Evolutionary conservation across 495 filamentous ascomycete species (phyloP).

Genomic region (Trichocladium uniseriatum): DNA sequence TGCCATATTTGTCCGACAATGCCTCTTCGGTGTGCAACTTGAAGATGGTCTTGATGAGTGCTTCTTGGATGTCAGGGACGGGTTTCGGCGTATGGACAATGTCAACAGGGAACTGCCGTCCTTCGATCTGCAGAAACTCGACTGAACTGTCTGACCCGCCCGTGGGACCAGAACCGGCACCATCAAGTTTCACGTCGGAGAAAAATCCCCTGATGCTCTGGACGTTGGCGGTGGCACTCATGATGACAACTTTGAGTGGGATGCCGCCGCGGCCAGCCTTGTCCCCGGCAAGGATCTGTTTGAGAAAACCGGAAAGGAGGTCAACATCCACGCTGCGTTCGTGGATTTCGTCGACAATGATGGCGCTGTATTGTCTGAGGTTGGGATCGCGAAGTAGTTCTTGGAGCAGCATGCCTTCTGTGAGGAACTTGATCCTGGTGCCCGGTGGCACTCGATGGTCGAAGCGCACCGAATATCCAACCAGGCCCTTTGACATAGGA

Average conservation of each 20-base stretch:
- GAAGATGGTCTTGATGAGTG: conserved; percentile 74
- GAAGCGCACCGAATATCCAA: conserved; percentile 92
- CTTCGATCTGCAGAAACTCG: conserved; percentile 65
- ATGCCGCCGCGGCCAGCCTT: conserved; percentile 55
- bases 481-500: conserved; percentile 51
- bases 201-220: conserved; percentile 71
- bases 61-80: conserved; percentile 74
- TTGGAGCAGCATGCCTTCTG: conserved; percentile 93
- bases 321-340: conserved; percentile 96
- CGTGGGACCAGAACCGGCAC: background rate
- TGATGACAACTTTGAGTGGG: conserved; percentile 80
- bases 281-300: conserved; percentile 54
- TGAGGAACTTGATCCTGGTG: conserved; percentile 84
- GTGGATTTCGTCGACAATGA: conserved; percentile 95
- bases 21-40: conserved; percentile 82
- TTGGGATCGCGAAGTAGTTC: conserved; percentile 83
- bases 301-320: conserved; percentile 77
- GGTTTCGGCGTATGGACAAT: conserved; percentile 67
- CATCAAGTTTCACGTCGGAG: conserved; percentile 18
- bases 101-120: conserved; percentile 80
- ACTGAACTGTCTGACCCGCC: conserved; percentile 13
- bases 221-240: conserved; percentile 94
- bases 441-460: conserved; percentile 65
- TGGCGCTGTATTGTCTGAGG: conserved; percentile 73
- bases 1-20: conserved; percentile 54